Evolutionary conservation across 495 filamentous ascomycete species (phyloP).

Genomic region (Clohesyomyces aquaticus): DNA sequence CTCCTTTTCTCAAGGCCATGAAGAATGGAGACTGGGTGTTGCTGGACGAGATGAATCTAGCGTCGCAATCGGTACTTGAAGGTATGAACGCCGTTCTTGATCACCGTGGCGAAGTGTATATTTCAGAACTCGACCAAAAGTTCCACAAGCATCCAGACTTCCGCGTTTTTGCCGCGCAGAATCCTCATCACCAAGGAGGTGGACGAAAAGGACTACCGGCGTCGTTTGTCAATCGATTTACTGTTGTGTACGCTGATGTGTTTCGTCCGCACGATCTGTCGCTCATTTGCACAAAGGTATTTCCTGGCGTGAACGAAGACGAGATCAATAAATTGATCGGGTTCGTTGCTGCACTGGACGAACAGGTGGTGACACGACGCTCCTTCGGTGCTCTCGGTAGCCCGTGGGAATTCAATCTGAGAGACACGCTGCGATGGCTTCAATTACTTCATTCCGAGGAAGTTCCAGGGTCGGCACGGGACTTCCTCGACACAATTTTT

Average conservation of each 20-base stretch:
- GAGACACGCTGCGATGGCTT: constrained; percentile 90
- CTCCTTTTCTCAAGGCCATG: constrained; percentile 94
- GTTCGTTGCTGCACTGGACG: constrained; percentile 79
- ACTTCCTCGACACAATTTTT: constrained; percentile 83
- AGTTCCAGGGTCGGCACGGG: constrained; percentile 56
- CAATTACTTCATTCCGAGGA: constrained; percentile 65
- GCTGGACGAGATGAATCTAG: constrained; percentile 98
- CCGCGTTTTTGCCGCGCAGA: constrained; percentile 92
- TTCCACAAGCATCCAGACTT: constrained; percentile 90
- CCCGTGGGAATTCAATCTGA: constrained; percentile 97
- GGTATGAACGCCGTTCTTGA: constrained; percentile 97
- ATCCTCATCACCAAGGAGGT: constrained; percentile 95
- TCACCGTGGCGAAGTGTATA: constrained; percentile 93
- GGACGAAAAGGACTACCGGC: constrained; percentile 93
- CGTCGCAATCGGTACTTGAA: constrained; percentile 95
- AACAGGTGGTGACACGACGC: constrained; percentile 65
- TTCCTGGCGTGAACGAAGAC: constrained; percentile 60
- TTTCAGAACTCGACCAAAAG: constrained; percentile 89
- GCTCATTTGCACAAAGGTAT: constrained; percentile 77
- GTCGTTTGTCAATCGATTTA: constrained; percentile 97
- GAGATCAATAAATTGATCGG: constrained; percentile 68
- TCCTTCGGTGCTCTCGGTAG: constrained; percentile 77
- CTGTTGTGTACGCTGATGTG: constrained; percentile 92
- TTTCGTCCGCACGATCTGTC: constrained; percentile 80
- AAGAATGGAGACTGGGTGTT: constrained; percentile 94